Percentiles rank a stretch among this genome's conserved stretches.
Conservation (phyloP, 768 basidiomycete species). For the Gloeostereum incarnatum region DNA sequence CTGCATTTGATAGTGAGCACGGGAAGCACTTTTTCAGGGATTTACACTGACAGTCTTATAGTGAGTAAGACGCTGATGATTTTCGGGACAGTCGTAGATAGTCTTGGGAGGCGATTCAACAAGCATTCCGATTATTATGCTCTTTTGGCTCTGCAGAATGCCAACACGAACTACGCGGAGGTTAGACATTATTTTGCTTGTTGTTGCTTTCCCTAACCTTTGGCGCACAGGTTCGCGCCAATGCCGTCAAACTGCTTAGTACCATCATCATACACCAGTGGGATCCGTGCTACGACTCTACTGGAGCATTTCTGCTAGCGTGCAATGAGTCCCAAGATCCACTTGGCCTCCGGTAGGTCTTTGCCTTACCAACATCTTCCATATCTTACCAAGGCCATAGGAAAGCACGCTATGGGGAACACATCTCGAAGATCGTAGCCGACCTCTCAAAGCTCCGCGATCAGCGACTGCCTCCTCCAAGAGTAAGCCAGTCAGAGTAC, state of each 20-base stretch:
- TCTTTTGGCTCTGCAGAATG: constrained; percentile 62
- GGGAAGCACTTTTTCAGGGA: not conserved
- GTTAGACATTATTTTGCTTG: constrained; percentile 25
- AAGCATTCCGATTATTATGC: constrained; percentile 60
- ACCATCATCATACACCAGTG: constrained; percentile 51
- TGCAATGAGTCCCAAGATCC: constrained; percentile 47
- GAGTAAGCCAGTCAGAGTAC: constrained; percentile 82
- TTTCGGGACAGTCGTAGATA: constrained; percentile 58
- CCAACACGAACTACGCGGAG: constrained; percentile 80
- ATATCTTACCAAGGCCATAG: constrained; percentile 21
- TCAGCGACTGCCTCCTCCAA: constrained; percentile 75
- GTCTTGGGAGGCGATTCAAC: constrained; percentile 57
- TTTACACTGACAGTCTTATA: constrained; percentile 17
- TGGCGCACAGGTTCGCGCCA: constrained; percentile 47
- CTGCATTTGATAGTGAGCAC: constrained; percentile 74
- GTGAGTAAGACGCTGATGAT: constrained; percentile 71
- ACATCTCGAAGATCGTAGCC: constrained; percentile 43
- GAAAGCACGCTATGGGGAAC: constrained; percentile 43
- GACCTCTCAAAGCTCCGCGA: constrained; percentile 63
- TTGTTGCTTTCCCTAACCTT: constrained; percentile 1
- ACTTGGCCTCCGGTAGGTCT: constrained; percentile 44
- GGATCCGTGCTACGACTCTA: constrained; percentile 56
- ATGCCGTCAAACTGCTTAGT: constrained; percentile 60
- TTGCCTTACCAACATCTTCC: not conserved
- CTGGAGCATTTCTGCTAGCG: constrained; percentile 42